Conservation (phyloP, 2,329 filamentous ascomycete genomes). For the Colletotrichum tropicale region DNA sequence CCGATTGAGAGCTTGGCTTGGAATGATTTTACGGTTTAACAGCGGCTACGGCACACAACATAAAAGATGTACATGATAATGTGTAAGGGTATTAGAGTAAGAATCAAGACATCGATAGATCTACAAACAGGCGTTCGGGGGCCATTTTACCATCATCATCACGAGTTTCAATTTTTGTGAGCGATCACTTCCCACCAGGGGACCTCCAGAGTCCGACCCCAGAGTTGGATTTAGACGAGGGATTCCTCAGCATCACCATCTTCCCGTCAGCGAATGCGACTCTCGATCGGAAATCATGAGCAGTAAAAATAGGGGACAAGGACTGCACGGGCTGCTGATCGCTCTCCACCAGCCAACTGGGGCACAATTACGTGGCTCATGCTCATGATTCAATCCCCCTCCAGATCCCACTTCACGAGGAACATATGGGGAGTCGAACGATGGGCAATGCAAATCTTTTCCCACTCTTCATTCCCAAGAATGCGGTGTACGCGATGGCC, state of each 20-base stretch:
- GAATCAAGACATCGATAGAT: neutral
- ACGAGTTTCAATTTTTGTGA: neutral
- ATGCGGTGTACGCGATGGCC: neutral
- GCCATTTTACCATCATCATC: neutral
- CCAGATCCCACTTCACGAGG: conserved; percentile 1
- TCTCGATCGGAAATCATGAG: neutral
- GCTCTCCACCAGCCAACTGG: neutral
- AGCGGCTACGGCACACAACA: neutral
- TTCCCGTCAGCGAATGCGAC: neutral
- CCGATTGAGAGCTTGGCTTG: too few relatives aligned
- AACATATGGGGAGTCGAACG: neutral
- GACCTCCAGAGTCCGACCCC: neutral
- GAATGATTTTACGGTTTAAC: neutral
- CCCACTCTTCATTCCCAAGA: neutral
- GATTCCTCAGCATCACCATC: neutral
- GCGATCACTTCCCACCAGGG: neutral
- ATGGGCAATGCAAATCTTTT: neutral
- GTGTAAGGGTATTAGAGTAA: neutral
- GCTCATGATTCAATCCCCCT: neutral
- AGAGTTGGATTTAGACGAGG: neutral
- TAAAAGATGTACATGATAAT: neutral
- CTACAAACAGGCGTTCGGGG: neutral
- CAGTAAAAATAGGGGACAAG: neutral
- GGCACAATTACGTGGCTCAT: neutral
- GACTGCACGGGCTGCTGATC: conserved; percentile 7